A percentile compares a stretch with the other conserved stretches of the same genome.
These are phyloP conservation scores for Eucalyptus marginata DNA, from an alignment of 345 rosid species.

Conservation along the genomic window DNA sequence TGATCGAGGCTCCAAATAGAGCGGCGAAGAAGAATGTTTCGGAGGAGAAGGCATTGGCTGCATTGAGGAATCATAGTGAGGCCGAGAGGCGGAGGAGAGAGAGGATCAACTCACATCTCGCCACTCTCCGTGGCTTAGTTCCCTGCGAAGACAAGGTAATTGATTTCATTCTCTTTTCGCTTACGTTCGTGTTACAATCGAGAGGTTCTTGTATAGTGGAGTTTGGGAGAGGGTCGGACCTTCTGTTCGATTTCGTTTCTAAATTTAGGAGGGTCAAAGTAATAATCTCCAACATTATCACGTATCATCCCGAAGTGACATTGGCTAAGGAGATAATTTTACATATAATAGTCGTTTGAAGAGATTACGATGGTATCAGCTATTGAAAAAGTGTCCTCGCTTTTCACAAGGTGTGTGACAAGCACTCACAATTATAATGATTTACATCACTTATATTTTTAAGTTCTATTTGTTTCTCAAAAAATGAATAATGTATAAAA, in stretches of 20 bases:
- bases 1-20: conserved; percentile 23
- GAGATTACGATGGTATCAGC: neutral
- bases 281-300: neutral
- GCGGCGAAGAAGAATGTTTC: conserved; percentile 32
- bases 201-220: neutral
- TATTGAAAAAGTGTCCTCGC: neutral
- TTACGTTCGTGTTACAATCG: neutral
- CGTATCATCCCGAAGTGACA: neutral
- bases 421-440: neutral
- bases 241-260: neutral
- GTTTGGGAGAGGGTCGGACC: neutral
- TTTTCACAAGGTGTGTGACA: neutral
- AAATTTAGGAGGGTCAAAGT: neutral
- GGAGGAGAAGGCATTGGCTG: conserved; percentile 38
- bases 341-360: neutral
- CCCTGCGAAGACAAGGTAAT: conserved; percentile 49
- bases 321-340: neutral
- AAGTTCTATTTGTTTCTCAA: neutral
- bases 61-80: conserved; percentile 58
- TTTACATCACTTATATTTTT: neutral
- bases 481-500: neutral
- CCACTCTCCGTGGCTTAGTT: conserved; percentile 44
- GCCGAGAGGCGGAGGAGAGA: conserved; percentile 71
- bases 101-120: conserved; percentile 62
- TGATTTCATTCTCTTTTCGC: neutral